These are phyloP conservation scores for Hypsizygus marmoreus DNA, from an alignment of 768 basidiomycete species.

Conservation along the genomic window DNA sequence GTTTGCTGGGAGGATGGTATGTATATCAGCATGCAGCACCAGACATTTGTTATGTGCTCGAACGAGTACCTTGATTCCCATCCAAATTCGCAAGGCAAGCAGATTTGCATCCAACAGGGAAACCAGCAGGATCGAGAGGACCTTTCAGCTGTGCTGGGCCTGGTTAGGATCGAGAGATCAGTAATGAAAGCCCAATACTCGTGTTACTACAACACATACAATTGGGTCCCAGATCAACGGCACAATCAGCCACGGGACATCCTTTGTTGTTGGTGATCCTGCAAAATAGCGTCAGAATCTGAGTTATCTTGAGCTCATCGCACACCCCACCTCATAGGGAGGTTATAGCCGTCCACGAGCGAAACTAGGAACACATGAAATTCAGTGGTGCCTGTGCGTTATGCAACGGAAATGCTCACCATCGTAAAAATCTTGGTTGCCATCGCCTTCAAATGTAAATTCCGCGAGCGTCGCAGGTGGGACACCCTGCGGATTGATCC, in stretches of 20 bases:
- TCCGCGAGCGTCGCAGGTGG: constrained; percentile 70
- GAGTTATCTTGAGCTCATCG: neutral
- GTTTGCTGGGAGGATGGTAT: constrained; percentile 37
- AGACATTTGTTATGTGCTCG: neutral
- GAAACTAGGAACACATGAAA: too few relatives aligned
- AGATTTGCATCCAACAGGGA: constrained; percentile 61
- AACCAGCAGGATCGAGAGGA: constrained; percentile 54
- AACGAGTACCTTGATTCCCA: constrained; percentile 40
- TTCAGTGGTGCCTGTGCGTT: too few relatives aligned
- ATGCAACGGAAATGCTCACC: constrained; percentile 31
- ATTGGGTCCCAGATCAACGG: constrained; percentile 60
- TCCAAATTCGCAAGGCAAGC: constrained; percentile 51
- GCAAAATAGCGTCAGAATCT: neutral
- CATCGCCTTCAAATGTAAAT: constrained; percentile 51
- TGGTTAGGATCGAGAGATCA: too few relatives aligned
- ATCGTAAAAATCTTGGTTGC: constrained; percentile 58
- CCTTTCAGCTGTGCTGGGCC: constrained; percentile 54
- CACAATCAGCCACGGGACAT: constrained; percentile 57
- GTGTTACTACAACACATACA: constrained; percentile 39
- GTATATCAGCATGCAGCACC: neutral
- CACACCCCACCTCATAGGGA: constrained; percentile 45
- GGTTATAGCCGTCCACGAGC: constrained; percentile 66
- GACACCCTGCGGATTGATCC: constrained; percentile 47
- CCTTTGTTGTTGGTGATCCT: constrained; percentile 55
- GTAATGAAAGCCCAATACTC: constrained; percentile 4